These are phyloP conservation scores for Pilobolus umbonatus DNA, from an alignment of 192 early-diverging fungal species.

Conservation along the genomic window DNA sequence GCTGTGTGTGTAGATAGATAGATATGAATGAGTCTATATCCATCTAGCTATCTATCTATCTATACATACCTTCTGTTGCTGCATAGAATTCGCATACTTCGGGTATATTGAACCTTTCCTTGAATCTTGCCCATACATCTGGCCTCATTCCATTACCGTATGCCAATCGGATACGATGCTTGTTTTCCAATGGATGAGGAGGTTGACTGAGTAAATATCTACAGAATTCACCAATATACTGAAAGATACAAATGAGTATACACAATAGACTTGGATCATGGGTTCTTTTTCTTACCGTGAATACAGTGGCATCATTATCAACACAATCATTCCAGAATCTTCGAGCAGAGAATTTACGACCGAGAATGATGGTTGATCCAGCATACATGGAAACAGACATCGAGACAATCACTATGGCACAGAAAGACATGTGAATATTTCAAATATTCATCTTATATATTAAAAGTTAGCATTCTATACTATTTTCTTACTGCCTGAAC, in stretches of 20 bases:
- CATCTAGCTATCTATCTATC: neutral
- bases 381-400: slow-evolving; percentile 21
- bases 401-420: slow-evolving; percentile 23
- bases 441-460: neutral
- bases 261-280: slow-evolving; percentile 6
- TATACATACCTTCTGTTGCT: slow-evolving; percentile 56
- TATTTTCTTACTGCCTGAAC: slow-evolving; percentile 44
- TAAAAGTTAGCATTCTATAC: neutral
- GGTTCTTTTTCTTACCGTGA: slow-evolving; percentile 30
- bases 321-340: slow-evolving; percentile 51
- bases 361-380: slow-evolving; percentile 47
- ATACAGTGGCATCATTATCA: slow-evolving; percentile 36
- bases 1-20: slow-evolving; percentile 6
- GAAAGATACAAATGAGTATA: no score
- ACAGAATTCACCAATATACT: slow-evolving; percentile 69
- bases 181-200: slow-evolving; percentile 40
- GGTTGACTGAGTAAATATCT: slow-evolving; percentile 58
- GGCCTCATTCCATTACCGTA: slow-evolving; percentile 69
- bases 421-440: neutral
- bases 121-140: slow-evolving; percentile 62
- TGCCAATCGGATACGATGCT: slow-evolving; percentile 48
- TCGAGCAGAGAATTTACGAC: slow-evolving; percentile 49
- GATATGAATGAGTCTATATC: neutral
- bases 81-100: slow-evolving; percentile 65
- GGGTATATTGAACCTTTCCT: slow-evolving; percentile 49